phyloP scores from a whole-genome alignment of 192 early-diverging fungal species.

The Polychytrium aggregatum region DNA sequence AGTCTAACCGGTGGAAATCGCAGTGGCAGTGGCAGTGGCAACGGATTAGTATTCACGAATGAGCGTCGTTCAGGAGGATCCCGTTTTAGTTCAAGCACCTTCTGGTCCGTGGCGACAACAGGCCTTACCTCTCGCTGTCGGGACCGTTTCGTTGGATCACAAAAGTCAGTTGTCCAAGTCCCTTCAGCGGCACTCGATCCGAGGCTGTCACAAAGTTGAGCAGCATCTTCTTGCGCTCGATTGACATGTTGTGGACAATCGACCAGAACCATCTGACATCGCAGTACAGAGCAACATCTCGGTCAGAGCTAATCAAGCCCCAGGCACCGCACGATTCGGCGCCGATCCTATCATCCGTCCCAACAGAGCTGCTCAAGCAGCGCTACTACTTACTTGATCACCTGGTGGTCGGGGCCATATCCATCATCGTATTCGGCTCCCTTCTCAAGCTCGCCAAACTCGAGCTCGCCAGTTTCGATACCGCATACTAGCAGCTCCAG shows the following conservation, averaged over 20 bases:
- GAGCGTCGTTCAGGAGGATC: not conserved
- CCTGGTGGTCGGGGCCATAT: slow-evolving; percentile 49
- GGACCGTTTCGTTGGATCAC: slow-evolving; percentile 93
- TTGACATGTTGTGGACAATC: slow-evolving; percentile 53
- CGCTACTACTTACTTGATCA: too few relatives aligned
- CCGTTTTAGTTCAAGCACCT: too few relatives aligned
- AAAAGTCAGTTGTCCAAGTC: slow-evolving; percentile 71
- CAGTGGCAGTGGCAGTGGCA: too few relatives aligned
- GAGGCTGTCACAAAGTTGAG: slow-evolving; percentile 85
- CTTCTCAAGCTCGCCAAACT: slow-evolving; percentile 60
- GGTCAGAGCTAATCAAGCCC: not conserved
- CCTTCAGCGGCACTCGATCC: slow-evolving; percentile 78
- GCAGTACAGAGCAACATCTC: too few relatives aligned
- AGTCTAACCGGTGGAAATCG: too few relatives aligned
- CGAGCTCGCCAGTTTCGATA: slow-evolving; percentile 34
- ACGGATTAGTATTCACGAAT: not conserved
- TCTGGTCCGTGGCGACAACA: too few relatives aligned
- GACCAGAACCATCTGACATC: slow-evolving; percentile 61
- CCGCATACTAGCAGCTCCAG: slow-evolving; percentile 68
- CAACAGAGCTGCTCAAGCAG: slow-evolving; percentile 10
- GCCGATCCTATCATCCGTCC: not conserved
- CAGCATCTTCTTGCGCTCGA: slow-evolving; percentile 58
- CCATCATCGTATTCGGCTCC: slow-evolving; percentile 77
- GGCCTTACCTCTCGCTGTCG: slow-evolving; percentile 53
- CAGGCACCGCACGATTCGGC: not conserved